Base-by-base conservation (phyloP, 2,329 filamentous ascomycete genomes). In the Drechslerella dactyloides region DNA sequence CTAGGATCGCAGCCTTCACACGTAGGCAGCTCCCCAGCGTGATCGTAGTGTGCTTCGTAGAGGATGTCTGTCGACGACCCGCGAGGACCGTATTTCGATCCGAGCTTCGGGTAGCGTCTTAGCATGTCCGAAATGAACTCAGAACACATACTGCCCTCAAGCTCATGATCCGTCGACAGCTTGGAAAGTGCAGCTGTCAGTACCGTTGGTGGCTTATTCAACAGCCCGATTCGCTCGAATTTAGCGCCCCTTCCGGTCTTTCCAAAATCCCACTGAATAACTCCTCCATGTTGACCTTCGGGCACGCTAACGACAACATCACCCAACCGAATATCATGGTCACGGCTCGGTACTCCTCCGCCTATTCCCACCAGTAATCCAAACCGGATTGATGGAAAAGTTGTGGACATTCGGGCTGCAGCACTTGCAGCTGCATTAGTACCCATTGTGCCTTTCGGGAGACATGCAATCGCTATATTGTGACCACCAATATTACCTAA, bases 381-480 rank as follows among this genome's bases (percentile, higher is more conserved):
- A 35, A 46, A 64, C 46, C 35, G 7, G 10, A 50, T 7, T 19
- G 30, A 23, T 2, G 61, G 61, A 33, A 65, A 57, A 6, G 19
- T 57, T 15, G 19, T 19, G 6, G 11, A n/a, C 44, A 65, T 50
- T 15, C 40, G 10, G 11, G 17, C 37, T 2, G 33, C 52, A 2
- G 56, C 61, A 15, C 17, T 50, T 30, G 61, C 53, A 19, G 61
- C 61, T 13, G 52, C 55, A 2, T 27, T 33, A 21, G 51, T 42
- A 11, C 61, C 61, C 13, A 57, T 57, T 6, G 24, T 6, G 15
- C 61, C 44, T 19, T 24, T 15, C 44, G 53, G 53, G 13, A 65
- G 17, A 33, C 61, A 60, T 8, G 48, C 50, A n/a, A 68, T 59
- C 1, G 59, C n/a, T 15, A 68, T 48, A 68, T 59, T 59, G 21